Evolutionary conservation across 768 basidiomycete genomes (phyloP), one percentile per base, ranked within the genome.

Genomic region (Serendipita sp.): DNA sequence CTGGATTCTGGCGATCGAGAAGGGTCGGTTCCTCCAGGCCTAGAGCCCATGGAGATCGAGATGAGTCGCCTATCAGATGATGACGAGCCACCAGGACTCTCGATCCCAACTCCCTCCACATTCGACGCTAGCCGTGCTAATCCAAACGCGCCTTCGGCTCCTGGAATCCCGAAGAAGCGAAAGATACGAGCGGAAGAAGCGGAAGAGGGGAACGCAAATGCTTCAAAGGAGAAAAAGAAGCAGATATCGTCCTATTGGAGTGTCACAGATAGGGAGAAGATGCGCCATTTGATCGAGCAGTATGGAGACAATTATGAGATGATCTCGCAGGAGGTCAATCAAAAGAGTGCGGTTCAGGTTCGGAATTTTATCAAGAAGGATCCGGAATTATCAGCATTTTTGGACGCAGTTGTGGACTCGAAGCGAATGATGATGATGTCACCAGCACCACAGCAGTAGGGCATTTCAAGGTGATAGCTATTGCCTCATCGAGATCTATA

Each of bases 241-340:
- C 18, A 24, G 16, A 60, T 60, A 16, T 60, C 56, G 10, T 60
- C 56, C 30, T 60, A 60, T 60, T 60, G 56, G 56, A 60, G 28
- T 30, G 56, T 60, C 35, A 35, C 56, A 4, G 56, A 60, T n/a
- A 32, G 18, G 30, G 34, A 28, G 28, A 60, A 37, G 32, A 60
- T 60, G 28, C 30, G 30, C 24, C 8, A 16, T 2, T n/a, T 60
- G 2, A 60, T 60, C 56, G 56, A 60, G 56, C 56, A 60, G 34
- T 35, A 60, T 38, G 56, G 56, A 24, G 56, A 60, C 30, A 35
- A 60, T 35, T 60, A 34, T 0, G 56, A 38, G 37, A 35, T 35
- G 16, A 60, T 60, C 16, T 32, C 56, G 8, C 30, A n/a, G 10
- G 18, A 37, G 18, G 28, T 60, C 30, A 60, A 35, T 35, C 56